These are phyloP conservation scores for Alternaria atra DNA, from an alignment of 2,329 filamentous ascomycete genomes.

Conservation along the genomic window DNA sequence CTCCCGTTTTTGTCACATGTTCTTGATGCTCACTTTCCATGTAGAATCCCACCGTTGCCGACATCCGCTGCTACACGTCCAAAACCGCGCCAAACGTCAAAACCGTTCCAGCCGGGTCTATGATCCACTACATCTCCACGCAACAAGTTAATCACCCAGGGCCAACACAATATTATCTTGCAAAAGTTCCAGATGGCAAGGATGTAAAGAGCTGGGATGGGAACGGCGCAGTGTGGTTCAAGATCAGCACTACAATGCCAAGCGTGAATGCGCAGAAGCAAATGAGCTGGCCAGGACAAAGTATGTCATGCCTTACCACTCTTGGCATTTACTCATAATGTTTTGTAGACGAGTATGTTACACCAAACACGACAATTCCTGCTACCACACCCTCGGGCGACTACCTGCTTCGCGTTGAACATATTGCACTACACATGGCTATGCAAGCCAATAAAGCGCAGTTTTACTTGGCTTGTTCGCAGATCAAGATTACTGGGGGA, in stretches of 20 bases:
- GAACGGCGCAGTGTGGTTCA: constrained; percentile 40
- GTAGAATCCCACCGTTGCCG: too few species aligned
- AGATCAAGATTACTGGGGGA: constrained; percentile 55
- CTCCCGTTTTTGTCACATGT: too few species aligned
- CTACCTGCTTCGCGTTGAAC: constrained; percentile 51
- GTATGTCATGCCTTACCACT: constrained; percentile 29
- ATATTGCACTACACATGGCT: constrained; percentile 51
- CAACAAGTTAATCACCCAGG: constrained; percentile 46
- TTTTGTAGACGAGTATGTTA: constrained; percentile 31
- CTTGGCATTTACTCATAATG: background rate
- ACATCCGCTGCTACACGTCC: too few species aligned
- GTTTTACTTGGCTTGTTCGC: constrained; percentile 54
- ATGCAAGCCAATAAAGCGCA: constrained; percentile 46
- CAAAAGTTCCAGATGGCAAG: constrained; percentile 36
- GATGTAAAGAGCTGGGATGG: constrained; percentile 40
- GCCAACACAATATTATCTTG: constrained; percentile 43
- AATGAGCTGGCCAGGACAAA: constrained; percentile 44
- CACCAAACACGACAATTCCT: constrained; percentile 49
- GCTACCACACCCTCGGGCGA: constrained; percentile 49
- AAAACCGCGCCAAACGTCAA: constrained; percentile 26
- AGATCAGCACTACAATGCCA: constrained; percentile 39
- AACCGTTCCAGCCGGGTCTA: constrained; percentile 37
- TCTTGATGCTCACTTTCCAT: too few species aligned
- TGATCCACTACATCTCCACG: constrained; percentile 40
- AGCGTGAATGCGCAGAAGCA: constrained; percentile 37